Base-by-base conservation (phyloP, 805 yeast genomes). In the Barnettozyma sucrosica region DNA sequence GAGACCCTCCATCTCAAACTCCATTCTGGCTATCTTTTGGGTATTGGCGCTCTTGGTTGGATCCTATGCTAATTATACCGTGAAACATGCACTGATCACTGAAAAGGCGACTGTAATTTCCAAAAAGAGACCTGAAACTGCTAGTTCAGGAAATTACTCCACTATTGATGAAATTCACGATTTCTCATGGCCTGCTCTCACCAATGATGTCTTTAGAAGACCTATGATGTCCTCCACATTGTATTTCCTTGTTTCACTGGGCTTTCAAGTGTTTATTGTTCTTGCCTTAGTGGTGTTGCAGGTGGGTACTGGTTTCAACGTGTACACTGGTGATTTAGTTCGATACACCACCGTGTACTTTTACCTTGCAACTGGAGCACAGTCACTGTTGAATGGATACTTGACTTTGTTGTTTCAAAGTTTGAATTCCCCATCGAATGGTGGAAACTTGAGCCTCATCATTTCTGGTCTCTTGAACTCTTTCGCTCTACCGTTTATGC, bases 101-200 rank as follows among this genome's bases (percentile, higher is more conserved):
- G 63, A 60, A 41, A 60, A 55, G 39, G 6, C 32, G 11, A 50
- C 44, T 21, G 50, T 46, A 9, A 45, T 56, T 25, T 43, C 47
- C 14, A 51, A 52, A 16, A 39, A 46, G 14, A 51, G 48, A 36
- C 39, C 30, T n/a, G 41, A 28, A 39, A 36, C 16, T 28, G 7
- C 32, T 5, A 4, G 16, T 5, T 13, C 32, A 28, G 32, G 32
- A 28, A 28, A 7, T 9, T 8, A 25, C 28, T 25, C 28, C 11
- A 7, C 28, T 3, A 45, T 54, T 26, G 59, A 57, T 33, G 57
- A 54, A 20, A 7, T 42, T 4, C 32, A 51, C 11, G 62, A 58
- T 24, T 51, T 58, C 25, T 60, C 64, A 16, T 60, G 64, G 64
- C 60, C 62, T 19, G 39, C 54, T 6, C 44, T 60, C 24, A 47